phyloP scores from a whole-genome alignment of 1,284 basidiomycete species.

The Rhodotorula sp. region DNA sequence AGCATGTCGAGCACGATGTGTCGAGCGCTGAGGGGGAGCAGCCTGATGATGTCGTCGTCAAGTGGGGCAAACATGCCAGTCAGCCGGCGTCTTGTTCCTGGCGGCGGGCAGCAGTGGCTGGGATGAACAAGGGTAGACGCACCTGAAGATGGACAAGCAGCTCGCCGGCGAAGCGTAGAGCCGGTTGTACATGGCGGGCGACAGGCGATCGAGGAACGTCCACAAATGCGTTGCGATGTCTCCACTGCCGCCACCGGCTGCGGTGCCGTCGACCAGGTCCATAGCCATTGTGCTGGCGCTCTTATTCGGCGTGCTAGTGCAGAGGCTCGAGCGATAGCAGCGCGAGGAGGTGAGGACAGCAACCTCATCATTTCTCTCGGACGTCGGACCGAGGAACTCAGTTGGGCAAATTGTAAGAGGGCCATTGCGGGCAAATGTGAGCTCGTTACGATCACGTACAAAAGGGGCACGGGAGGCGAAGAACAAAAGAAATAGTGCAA shows the following conservation, averaged over 20 bases:
- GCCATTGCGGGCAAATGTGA: too few relatives aligned
- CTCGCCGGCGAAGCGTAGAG: constrained; percentile 87
- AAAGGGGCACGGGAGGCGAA: too few relatives aligned
- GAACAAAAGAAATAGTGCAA: too few relatives aligned
- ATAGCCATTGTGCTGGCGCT: not conserved
- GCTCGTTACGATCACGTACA: too few relatives aligned
- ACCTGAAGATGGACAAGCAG: constrained; percentile 93
- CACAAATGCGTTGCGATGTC: not conserved
- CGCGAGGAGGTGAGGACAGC: too few relatives aligned
- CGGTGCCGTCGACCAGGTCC: not conserved
- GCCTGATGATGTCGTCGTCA: constrained; percentile 48
- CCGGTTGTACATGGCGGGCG: constrained; percentile 74
- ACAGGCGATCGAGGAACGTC: constrained; percentile 78
- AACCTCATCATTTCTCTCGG: too few relatives aligned
- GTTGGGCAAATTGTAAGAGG: too few relatives aligned
- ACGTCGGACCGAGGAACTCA: too few relatives aligned
- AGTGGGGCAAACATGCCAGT: not conserved
- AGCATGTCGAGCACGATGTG: constrained; percentile 88
- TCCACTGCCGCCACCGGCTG: not conserved
- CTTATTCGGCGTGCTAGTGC: too few relatives aligned
- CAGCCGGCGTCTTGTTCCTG: not conserved
- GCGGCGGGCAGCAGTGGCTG: too few relatives aligned
- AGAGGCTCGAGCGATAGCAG: too few relatives aligned
- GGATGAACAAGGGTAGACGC: constrained; percentile 20
- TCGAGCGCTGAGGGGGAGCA: constrained; percentile 79